A percentile compares a stretch with the other conserved stretches of the same genome.
phyloP scores from a whole-genome alignment of 441 rosid genomes.

The Aleurites moluccanus region DNA sequence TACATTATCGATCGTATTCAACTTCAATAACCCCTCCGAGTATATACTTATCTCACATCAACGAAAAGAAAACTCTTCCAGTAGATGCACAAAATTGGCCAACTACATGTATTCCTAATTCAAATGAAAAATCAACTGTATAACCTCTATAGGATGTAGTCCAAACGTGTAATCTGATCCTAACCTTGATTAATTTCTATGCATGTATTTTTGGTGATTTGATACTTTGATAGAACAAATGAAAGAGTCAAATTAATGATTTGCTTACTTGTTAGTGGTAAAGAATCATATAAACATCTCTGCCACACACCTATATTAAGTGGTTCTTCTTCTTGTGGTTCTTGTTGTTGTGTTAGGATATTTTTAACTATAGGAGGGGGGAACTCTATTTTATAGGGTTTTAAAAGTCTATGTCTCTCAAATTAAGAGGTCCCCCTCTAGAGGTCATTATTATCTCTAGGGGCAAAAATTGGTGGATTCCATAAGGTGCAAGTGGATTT shows the following conservation, averaged over 20 bases:
- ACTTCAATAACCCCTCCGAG: neutral
- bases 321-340: neutral
- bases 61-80: no score
- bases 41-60: no score
- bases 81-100: no score
- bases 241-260: neutral
- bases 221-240: neutral
- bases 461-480: neutral
- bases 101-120: no score
- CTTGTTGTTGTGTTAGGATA: neutral
- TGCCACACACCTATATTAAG: neutral
- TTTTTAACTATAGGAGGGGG: slow-evolving; percentile 10
- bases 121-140: no score
- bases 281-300: neutral
- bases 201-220: neutral
- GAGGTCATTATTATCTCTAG: neutral
- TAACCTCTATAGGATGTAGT: no score
- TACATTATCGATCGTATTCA: neutral
- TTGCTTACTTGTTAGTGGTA: neutral
- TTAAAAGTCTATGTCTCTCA: neutral
- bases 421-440: neutral
- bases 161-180: no score
- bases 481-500: neutral
- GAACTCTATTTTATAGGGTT: neutral
- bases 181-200: no score